phyloP scores from a whole-genome alignment of 2,329 filamentous ascomycete species.

The Neonectria punicea region DNA sequence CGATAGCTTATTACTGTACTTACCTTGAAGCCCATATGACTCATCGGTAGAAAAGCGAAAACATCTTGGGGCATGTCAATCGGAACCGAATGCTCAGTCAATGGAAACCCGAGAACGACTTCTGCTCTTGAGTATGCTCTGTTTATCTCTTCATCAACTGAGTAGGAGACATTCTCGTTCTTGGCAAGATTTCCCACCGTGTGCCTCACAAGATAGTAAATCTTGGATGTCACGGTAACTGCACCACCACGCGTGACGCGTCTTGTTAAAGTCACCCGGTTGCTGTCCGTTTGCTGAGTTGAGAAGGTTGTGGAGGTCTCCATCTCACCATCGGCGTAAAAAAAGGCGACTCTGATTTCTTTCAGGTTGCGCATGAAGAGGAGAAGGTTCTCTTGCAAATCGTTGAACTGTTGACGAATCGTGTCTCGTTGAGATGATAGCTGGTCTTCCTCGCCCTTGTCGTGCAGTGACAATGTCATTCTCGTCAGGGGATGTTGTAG shows the following conservation, averaged over 20 bases:
- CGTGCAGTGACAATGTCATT: conserved; percentile 3
- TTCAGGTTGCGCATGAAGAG: conserved; percentile 12
- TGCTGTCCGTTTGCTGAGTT: neutral
- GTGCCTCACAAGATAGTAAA: conserved; percentile 1
- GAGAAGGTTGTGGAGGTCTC: conserved; percentile 1
- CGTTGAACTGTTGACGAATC: conserved; percentile 7
- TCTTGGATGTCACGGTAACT: neutral
- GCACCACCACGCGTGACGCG: neutral
- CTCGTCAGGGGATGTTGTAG: neutral
- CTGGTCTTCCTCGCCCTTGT: neutral
- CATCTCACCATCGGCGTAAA: neutral
- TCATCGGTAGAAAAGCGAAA: conserved; percentile 7
- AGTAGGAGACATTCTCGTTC: conserved; percentile 1
- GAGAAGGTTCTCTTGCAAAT: conserved; percentile 2
- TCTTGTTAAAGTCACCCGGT: neutral
- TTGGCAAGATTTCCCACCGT: neutral
- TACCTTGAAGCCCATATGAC: conserved; percentile 6
- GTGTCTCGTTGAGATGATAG: neutral
- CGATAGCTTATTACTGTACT: neutral
- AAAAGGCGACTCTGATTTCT: conserved; percentile 1
- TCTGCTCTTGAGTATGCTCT: neutral
- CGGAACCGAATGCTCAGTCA: neutral
- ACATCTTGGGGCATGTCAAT: conserved; percentile 1
- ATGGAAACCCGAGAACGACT: neutral
- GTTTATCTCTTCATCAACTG: neutral